Evolutionary conservation across 331 rosid species (phyloP).

Genomic region (Quercus phellos): DNA sequence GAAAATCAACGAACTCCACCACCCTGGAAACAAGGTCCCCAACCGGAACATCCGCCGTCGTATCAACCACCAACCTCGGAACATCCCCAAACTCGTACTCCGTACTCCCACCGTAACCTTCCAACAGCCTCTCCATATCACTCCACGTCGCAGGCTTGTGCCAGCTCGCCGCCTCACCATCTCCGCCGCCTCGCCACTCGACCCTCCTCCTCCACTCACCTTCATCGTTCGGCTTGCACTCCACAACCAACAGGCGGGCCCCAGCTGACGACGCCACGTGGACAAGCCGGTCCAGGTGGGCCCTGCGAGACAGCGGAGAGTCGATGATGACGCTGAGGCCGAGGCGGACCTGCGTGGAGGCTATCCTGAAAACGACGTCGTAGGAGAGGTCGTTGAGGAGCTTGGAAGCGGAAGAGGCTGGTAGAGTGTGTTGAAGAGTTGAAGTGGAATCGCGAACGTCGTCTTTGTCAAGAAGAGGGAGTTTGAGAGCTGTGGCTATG

Average conservation of each 20-base stretch:
- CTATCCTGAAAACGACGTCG: slow-evolving; percentile 36
- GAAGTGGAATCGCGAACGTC: slow-evolving; percentile 52
- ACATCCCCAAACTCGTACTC: slow-evolving; percentile 53
- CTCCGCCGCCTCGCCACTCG: slow-evolving; percentile 29
- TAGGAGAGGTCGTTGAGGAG: slow-evolving; percentile 71
- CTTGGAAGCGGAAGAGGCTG: slow-evolving; percentile 14
- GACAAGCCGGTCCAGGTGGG: slow-evolving; percentile 51
- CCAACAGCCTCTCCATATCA: slow-evolving; percentile 50
- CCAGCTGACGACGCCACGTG: slow-evolving; percentile 2
- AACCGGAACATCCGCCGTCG: slow-evolving; percentile 30
- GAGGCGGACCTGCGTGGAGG: slow-evolving; percentile 51
- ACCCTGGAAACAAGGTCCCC: slow-evolving; percentile 40
- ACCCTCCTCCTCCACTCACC: slow-evolving; percentile 54
- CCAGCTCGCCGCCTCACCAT: slow-evolving; percentile 13
- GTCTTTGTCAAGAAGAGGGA: slow-evolving; percentile 66
- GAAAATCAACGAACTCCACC: slow-evolving; percentile 37
- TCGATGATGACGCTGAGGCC: slow-evolving; percentile 65
- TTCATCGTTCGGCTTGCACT: slow-evolving; percentile 45
- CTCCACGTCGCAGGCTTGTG: slow-evolving; percentile 71
- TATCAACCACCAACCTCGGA: slow-evolving; percentile 48
- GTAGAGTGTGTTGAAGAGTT: slow-evolving; percentile 14
- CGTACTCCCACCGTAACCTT: slow-evolving; percentile 57
- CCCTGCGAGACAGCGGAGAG: slow-evolving; percentile 62
- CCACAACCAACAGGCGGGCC: slow-evolving; percentile 38
- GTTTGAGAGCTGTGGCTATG: slow-evolving; percentile 36